Conservation (phyloP, 2,329 filamentous ascomycete species). For the Lachnellula willkommii region DNA sequence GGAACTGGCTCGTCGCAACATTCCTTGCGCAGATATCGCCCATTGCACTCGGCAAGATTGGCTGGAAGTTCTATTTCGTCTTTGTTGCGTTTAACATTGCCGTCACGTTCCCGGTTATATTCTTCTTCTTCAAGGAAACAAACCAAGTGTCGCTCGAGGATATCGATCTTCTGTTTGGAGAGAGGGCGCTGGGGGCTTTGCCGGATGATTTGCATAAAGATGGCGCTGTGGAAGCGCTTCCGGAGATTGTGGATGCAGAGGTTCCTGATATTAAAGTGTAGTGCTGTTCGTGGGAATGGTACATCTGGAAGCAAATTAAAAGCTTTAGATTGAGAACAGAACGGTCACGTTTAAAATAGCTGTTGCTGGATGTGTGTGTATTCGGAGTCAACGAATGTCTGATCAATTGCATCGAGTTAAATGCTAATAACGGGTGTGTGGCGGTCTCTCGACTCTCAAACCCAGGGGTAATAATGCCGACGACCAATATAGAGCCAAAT, state of each 20-base stretch:
- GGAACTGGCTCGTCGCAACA: slow-evolving; percentile 55
- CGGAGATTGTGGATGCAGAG: not conserved
- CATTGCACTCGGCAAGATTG: slow-evolving; percentile 42
- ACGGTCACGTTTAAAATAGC: too few species aligned
- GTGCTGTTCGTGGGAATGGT: too few species aligned
- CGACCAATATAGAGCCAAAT: too few species aligned
- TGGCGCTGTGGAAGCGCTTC: not conserved
- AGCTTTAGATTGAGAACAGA: not conserved
- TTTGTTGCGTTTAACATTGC: slow-evolving; percentile 39
- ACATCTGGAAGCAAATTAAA: too few species aligned
- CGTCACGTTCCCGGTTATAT: slow-evolving; percentile 33
- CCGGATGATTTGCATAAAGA: slow-evolving; percentile 38
- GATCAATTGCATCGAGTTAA: too few species aligned
- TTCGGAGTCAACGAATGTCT: too few species aligned
- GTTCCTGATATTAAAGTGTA: not conserved
- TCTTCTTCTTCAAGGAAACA: slow-evolving; percentile 32
- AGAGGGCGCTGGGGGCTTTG: slow-evolving; percentile 40
- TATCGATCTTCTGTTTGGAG: slow-evolving; percentile 30
- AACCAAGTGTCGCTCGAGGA: slow-evolving; percentile 30
- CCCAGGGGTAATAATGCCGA: too few species aligned
- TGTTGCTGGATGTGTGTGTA: too few species aligned
- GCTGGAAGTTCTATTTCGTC: slow-evolving; percentile 53
- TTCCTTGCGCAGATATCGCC: slow-evolving; percentile 56
- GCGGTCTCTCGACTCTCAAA: not conserved
- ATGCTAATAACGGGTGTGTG: not conserved